These are phyloP conservation scores for Apiospora phragmitis DNA, from an alignment of 2,329 filamentous ascomycete genomes.

Conservation along the genomic window DNA sequence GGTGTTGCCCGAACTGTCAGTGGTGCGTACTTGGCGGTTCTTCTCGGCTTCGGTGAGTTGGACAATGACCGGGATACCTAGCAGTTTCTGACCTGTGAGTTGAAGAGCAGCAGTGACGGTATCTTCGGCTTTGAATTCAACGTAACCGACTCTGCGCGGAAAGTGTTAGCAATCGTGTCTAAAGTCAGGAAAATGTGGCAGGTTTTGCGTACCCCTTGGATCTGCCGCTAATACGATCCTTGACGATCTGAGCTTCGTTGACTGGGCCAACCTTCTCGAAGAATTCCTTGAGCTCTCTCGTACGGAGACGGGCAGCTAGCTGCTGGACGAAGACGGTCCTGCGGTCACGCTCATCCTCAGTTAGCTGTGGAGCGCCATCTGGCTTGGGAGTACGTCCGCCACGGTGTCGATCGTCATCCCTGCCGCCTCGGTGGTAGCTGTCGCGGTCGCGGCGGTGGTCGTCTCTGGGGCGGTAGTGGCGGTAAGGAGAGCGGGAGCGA, in stretches of 20 bases:
- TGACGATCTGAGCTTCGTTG: constrained; percentile 97
- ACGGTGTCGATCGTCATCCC: constrained; percentile 48
- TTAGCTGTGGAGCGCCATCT: constrained; percentile 70
- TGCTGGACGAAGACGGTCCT: constrained; percentile 99
- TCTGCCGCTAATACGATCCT: constrained; percentile 92
- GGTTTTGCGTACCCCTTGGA: constrained; percentile 80
- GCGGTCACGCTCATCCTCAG: constrained; percentile 93
- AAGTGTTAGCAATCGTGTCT: constrained; percentile 9
- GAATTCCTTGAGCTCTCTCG: constrained; percentile 89
- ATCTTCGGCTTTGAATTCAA: constrained; percentile 97
- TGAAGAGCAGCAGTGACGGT: constrained; percentile 91
- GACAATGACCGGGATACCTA: constrained; percentile 98
- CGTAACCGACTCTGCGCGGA: constrained; percentile 84
- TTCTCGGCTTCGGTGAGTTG: constrained; percentile 99
- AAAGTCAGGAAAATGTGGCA: neutral
- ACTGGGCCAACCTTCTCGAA: constrained; percentile 95
- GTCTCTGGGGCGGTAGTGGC: constrained; percentile 57
- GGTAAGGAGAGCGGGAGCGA: constrained; percentile 71
- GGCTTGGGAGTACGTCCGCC: constrained; percentile 38
- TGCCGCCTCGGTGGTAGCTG: constrained; percentile 54
- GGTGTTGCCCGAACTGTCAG: constrained; percentile 67
- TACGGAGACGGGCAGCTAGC: constrained; percentile 88
- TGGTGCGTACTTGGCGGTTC: constrained; percentile 90
- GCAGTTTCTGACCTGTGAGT: constrained; percentile 96
- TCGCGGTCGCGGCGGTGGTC: constrained; percentile 55